Evolutionary conservation across 192 early-diverging fungal species (phyloP).

Genomic region (Ambispora gerdemannii): DNA sequence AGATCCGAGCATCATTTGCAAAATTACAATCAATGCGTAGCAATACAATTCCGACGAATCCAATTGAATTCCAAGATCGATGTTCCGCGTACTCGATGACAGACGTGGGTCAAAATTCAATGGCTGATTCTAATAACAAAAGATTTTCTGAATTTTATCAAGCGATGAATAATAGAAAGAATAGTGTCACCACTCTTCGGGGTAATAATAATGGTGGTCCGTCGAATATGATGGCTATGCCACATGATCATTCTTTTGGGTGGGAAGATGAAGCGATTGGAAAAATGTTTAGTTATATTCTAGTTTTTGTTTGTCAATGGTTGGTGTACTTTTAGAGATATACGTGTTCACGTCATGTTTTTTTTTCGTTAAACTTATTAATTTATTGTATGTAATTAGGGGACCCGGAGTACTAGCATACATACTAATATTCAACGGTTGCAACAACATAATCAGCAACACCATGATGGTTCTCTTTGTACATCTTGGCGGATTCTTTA

Average conservation of each 20-base stretch:
- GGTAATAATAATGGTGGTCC: too few relatives aligned
- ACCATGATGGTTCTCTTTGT: neutral
- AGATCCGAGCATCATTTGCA: neutral
- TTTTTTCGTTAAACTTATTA: too few relatives aligned
- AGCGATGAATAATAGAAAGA: too few relatives aligned
- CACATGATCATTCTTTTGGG: neutral
- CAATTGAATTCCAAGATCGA: too few relatives aligned
- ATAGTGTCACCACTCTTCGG: too few relatives aligned
- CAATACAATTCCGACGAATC: neutral
- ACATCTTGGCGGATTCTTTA: neutral
- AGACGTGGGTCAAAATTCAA: too few relatives aligned
- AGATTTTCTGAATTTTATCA: too few relatives aligned
- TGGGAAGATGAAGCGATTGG: neutral
- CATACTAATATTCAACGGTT: neutral
- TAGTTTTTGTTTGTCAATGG: neutral
- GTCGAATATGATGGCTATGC: too few relatives aligned
- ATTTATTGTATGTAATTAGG: neutral
- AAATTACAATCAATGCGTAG: neutral
- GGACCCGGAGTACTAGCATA: neutral
- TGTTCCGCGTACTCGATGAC: too few relatives aligned
- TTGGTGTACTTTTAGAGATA: neutral
- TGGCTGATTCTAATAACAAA: too few relatives aligned
- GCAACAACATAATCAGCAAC: neutral
- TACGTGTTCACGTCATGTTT: too few relatives aligned
- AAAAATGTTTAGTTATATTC: neutral